Conservation (phyloP, 2,329 filamentous ascomycete genomes). For the Didymella pomorum region DNA sequence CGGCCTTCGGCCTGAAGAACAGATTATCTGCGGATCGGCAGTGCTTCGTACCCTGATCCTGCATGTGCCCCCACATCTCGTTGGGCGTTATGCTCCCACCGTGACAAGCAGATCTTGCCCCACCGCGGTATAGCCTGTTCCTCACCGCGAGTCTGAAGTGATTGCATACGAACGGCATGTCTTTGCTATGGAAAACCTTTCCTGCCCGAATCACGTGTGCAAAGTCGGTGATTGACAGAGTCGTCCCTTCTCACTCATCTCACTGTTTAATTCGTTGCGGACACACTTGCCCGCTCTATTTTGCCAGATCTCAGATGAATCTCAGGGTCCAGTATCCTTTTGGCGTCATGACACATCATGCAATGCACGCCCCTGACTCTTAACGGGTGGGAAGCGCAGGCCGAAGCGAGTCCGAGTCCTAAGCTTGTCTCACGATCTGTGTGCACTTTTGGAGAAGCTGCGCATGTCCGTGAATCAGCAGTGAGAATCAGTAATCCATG, state of each 20-base stretch:
- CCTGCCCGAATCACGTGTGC: too few relatives aligned
- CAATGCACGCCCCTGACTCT: constrained; percentile 1
- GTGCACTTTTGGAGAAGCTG: background rate
- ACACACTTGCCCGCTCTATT: background rate
- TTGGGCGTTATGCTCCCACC: constrained; percentile 6
- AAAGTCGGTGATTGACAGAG: too few relatives aligned
- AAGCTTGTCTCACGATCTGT: background rate
- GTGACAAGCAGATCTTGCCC: constrained; percentile 25
- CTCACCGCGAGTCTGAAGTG: constrained; percentile 7
- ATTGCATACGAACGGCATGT: background rate
- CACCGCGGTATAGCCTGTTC: constrained; percentile 16
- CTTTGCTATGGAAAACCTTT: too few relatives aligned
- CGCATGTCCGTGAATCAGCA: background rate
- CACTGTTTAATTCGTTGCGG: background rate
- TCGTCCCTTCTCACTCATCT: background rate
- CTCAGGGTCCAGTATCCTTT: constrained; percentile 8
- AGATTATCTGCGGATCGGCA: constrained; percentile 7
- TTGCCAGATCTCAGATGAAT: background rate
- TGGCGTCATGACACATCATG: constrained; percentile 8
- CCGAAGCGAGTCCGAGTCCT: background rate
- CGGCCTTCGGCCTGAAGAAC: background rate
- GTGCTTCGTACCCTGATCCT: background rate
- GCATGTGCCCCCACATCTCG: constrained; percentile 9
- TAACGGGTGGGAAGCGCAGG: background rate
- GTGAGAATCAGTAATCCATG: background rate